These are phyloP conservation scores for Orbilia javanica DNA, from an alignment of 2,329 filamentous ascomycete species.

Conservation along the genomic window DNA sequence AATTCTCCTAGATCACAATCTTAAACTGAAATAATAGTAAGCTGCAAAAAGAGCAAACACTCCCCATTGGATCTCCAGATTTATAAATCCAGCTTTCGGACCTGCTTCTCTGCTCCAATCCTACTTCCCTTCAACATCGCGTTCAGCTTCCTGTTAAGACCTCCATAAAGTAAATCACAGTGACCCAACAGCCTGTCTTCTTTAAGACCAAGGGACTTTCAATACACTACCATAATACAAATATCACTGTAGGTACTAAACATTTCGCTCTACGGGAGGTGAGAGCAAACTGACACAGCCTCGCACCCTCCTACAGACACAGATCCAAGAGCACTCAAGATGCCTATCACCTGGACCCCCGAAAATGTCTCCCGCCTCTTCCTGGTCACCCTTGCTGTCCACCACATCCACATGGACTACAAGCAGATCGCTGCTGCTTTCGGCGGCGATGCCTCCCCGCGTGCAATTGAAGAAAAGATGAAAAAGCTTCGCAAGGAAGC, in stretches of 20 bases:
- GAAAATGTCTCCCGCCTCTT: slow-evolving; percentile 58
- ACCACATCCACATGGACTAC: slow-evolving; percentile 59
- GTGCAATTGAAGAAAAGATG: slow-evolving; percentile 58
- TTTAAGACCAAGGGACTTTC: neutral
- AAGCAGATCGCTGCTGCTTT: slow-evolving; percentile 56
- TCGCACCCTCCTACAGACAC: neutral
- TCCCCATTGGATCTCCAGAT: slow-evolving; percentile 12
- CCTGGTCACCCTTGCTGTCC: slow-evolving; percentile 54
- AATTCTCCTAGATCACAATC: neutral
- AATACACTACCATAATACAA: neutral
- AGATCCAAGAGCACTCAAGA: slow-evolving; percentile 6
- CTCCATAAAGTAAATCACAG: slow-evolving; percentile 20
- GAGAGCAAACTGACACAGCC: neutral
- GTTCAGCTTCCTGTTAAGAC: slow-evolving; percentile 35
- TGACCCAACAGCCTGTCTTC: slow-evolving; percentile 8
- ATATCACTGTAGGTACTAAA: neutral
- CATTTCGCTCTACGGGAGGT: neutral
- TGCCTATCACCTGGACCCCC: slow-evolving; percentile 58
- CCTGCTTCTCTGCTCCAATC: slow-evolving; percentile 18
- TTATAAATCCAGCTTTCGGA: slow-evolving; percentile 50
- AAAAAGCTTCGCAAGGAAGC: slow-evolving; percentile 58
- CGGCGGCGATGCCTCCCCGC: slow-evolving; percentile 53
- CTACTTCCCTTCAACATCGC: slow-evolving; percentile 18
- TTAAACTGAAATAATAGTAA: neutral
- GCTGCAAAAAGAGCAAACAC: slow-evolving; percentile 34